Conservation (phyloP, 164 flowering plant genomes). For the Kingdonia uniflora region DNA sequence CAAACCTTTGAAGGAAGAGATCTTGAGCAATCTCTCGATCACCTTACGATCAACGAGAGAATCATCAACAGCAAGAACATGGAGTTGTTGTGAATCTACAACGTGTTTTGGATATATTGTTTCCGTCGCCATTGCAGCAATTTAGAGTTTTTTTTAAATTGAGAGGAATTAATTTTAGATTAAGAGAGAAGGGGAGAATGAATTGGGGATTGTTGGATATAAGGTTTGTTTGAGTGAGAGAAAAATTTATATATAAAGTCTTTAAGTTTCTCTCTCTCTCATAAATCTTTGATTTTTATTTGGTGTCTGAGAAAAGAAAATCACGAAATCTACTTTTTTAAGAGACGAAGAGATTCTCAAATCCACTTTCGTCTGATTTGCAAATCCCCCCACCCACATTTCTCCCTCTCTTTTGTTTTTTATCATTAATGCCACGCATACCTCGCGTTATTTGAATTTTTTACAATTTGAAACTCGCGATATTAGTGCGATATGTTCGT, state of each 20-base stretch:
- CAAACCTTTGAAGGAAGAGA: slow-evolving; percentile 71
- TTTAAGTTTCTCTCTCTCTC: no score
- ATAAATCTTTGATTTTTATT: background rate
- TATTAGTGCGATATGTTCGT: no score
- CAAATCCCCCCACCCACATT: slow-evolving; percentile 8
- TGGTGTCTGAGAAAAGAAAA: slow-evolving; percentile 8
- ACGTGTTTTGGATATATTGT: no score
- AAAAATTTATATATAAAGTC: no score
- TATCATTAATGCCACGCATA: background rate
- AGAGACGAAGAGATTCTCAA: slow-evolving; percentile 29
- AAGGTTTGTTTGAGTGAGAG: no score
- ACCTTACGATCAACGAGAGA: slow-evolving; percentile 82
- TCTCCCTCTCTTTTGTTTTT: slow-evolving; percentile 2
- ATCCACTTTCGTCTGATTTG: slow-evolving; percentile 35
- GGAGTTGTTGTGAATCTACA: slow-evolving; percentile 33
- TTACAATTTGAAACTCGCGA: no score
- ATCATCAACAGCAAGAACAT: slow-evolving; percentile 94
- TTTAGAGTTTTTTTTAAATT: no score
- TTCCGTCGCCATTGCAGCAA: no score
- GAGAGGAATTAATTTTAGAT: no score
- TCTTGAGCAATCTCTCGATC: slow-evolving; percentile 74
- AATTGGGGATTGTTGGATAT: no score
- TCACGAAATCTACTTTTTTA: slow-evolving; percentile 30
- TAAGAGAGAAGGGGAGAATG: no score
- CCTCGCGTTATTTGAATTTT: background rate